These are phyloP conservation scores for Saccharomyces hybrid DNA, from an alignment of 1,139 yeast genomes.

Conservation along the genomic window DNA sequence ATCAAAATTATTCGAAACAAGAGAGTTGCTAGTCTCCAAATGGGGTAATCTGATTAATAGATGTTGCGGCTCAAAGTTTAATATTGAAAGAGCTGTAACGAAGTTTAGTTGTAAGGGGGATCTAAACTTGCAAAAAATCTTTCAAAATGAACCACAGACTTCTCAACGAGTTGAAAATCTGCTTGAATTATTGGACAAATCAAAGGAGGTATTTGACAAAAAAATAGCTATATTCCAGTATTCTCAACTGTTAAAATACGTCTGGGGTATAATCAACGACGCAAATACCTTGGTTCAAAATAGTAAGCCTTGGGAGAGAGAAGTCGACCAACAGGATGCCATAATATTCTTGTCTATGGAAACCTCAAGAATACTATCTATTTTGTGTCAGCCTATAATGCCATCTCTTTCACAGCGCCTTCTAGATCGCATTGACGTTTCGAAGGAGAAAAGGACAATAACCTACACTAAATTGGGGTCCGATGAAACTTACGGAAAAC, in stretches of 20 bases:
- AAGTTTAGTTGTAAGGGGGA: constrained; percentile 8
- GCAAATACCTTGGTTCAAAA: constrained; percentile 60
- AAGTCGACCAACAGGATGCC: constrained; percentile 38
- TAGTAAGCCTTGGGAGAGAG: constrained; percentile 53
- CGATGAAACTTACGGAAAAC: constrained; percentile 43
- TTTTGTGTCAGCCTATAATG: constrained; percentile 62
- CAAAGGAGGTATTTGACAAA: constrained; percentile 36
- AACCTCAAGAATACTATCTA: constrained; percentile 56
- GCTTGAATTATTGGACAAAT: constrained; percentile 26
- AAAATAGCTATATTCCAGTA: constrained; percentile 46
- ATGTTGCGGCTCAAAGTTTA: constrained; percentile 64
- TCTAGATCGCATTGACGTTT: constrained; percentile 57
- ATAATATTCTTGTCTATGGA: constrained; percentile 65
- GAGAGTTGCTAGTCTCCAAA: constrained; percentile 70
- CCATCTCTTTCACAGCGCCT: constrained; percentile 54
- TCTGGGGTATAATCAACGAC: constrained; percentile 54
- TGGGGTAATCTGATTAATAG: constrained; percentile 75
- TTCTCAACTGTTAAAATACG: constrained; percentile 48
- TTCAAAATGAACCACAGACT: constrained; percentile 7
- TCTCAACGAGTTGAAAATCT: constrained; percentile 13
- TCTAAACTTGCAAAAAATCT: neutral
- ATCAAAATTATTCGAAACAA: constrained; percentile 44
- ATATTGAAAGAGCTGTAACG: constrained; percentile 41
- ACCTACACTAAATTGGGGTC: constrained; percentile 39
- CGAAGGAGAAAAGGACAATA: constrained; percentile 35